Evolutionary conservation across 305 asterid species (phyloP).

Genomic region (Fraxinus xanthoxyloides): DNA sequence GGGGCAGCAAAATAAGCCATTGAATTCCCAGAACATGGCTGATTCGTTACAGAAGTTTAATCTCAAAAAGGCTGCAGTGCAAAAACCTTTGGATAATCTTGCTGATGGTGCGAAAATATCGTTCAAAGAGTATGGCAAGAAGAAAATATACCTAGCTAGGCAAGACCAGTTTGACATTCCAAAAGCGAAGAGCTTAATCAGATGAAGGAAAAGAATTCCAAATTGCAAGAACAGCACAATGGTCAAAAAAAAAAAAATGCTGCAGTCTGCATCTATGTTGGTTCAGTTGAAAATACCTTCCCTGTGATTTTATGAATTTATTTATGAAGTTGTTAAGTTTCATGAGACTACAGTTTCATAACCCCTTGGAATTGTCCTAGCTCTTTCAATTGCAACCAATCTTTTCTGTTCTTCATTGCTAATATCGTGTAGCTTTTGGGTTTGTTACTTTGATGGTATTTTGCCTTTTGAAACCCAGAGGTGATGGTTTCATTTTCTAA

Average conservation of each 20-base stretch:
- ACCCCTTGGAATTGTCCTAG: not conserved
- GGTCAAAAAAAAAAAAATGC: conserved; percentile 42
- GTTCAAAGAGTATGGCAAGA: conserved; percentile 92
- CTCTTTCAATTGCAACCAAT: not conserved
- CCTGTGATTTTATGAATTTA: not conserved
- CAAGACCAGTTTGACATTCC: conserved; percentile 96
- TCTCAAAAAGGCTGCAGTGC: conserved; percentile 75
- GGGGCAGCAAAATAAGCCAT: conserved; percentile 83
- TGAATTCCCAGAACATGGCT: conserved; percentile 81
- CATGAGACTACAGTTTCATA: not conserved
- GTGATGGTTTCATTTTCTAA: conserved; percentile 6
- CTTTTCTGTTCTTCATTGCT: not conserved
- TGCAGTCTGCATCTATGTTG: not conserved
- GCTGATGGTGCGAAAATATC: conserved; percentile 77
- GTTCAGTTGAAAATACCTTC: not conserved
- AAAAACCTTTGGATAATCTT: conserved; percentile 79
- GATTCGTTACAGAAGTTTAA: conserved; percentile 85
- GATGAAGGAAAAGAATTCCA: conserved; percentile 77
- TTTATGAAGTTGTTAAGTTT: not conserved
- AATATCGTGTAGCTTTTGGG: not conserved
- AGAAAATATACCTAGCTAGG: conserved; percentile 83
- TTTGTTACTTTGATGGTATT: not conserved
- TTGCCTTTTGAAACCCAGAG: not conserved
- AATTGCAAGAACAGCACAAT: conserved; percentile 59
- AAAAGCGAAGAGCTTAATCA: conserved; percentile 74